Evolutionary conservation across 441 rosid species (phyloP).

Genomic region (Iberis amara): DNA sequence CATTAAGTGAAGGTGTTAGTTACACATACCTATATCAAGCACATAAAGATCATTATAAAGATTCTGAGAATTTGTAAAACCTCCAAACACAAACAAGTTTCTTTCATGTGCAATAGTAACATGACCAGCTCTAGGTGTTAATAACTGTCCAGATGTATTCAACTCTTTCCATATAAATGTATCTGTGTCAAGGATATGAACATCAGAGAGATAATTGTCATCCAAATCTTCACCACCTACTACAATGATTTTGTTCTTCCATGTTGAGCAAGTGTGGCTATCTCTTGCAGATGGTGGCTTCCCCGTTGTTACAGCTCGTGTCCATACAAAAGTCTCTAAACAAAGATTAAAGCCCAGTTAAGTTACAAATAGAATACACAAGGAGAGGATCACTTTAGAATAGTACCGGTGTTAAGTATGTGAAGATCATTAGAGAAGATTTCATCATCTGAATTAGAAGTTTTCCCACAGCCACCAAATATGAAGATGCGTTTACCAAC

Average conservation of each 20-base stretch:
- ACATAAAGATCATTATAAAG: conserved; percentile 61
- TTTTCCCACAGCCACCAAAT: conserved; percentile 88
- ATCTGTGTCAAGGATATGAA: conserved; percentile 85
- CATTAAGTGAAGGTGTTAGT: not conserved
- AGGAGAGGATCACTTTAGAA: too few species aligned
- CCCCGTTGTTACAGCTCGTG: conserved; percentile 63
- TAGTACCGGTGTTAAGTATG: conserved; percentile 69
- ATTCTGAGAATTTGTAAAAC: conserved; percentile 69
- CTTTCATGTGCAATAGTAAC: conserved; percentile 71
- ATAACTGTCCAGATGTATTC: conserved; percentile 50
- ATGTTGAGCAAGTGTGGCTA: conserved; percentile 83
- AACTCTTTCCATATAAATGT: conserved; percentile 77
- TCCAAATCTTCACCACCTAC: conserved; percentile 88
- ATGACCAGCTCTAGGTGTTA: conserved; percentile 89
- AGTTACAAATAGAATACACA: too few species aligned
- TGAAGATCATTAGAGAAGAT: conserved; percentile 76
- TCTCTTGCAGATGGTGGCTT: conserved; percentile 78
- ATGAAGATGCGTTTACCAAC: conserved; percentile 74
- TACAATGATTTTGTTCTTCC: conserved; percentile 73
- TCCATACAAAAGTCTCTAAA: conserved; percentile 80
- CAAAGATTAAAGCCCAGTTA: conserved; percentile 1
- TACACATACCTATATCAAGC: conserved; percentile 82
- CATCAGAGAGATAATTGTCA: conserved; percentile 78
- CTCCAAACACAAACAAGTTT: conserved; percentile 78
- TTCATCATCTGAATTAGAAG: conserved; percentile 50